These are phyloP conservation scores for Penicillium silybi DNA, from an alignment of 495 filamentous ascomycete genomes.

Conservation along the genomic window DNA sequence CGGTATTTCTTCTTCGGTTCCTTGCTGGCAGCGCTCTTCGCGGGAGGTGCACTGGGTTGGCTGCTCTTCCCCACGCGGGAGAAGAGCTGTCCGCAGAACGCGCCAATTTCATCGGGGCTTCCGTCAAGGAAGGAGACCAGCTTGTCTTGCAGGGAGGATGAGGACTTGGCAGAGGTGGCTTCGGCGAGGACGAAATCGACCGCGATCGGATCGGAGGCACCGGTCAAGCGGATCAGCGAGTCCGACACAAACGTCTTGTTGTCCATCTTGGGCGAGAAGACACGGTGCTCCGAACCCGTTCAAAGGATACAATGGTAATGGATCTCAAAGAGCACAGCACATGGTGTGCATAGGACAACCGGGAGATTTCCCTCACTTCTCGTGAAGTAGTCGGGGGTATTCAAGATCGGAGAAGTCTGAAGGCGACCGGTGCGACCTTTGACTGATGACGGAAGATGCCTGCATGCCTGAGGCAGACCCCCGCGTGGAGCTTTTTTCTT, in stretches of 20 bases:
- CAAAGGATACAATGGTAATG: background rate
- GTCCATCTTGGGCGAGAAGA: slow-evolving; percentile 29
- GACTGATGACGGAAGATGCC: too few species aligned
- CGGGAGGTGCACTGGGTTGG: slow-evolving; percentile 3
- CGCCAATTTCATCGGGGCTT: slow-evolving; percentile 40
- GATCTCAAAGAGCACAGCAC: background rate
- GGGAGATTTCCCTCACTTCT: background rate
- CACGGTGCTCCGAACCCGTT: background rate
- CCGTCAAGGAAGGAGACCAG: slow-evolving; percentile 53
- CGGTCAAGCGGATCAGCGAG: slow-evolving; percentile 49
- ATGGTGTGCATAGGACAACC: background rate
- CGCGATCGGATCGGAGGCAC: slow-evolving; percentile 57
- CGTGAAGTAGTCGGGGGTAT: background rate
- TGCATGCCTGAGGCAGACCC: background rate
- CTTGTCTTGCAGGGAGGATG: slow-evolving; percentile 50
- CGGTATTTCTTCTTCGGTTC: slow-evolving; percentile 66
- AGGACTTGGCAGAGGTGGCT: slow-evolving; percentile 51
- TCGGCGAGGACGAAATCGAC: slow-evolving; percentile 62
- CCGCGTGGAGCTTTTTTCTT: background rate
- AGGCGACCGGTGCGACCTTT: too few species aligned
- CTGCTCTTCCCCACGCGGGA: slow-evolving; percentile 36
- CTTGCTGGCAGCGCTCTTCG: slow-evolving; percentile 8
- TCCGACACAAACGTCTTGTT: slow-evolving; percentile 45
- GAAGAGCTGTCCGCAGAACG: slow-evolving; percentile 54
- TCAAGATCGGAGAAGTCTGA: background rate